A percentile compares a stretch with the other conserved stretches of the same genome.
phyloP scores from a whole-genome alignment of 2,329 filamentous ascomycete genomes.

The Alternaria longipes region DNA sequence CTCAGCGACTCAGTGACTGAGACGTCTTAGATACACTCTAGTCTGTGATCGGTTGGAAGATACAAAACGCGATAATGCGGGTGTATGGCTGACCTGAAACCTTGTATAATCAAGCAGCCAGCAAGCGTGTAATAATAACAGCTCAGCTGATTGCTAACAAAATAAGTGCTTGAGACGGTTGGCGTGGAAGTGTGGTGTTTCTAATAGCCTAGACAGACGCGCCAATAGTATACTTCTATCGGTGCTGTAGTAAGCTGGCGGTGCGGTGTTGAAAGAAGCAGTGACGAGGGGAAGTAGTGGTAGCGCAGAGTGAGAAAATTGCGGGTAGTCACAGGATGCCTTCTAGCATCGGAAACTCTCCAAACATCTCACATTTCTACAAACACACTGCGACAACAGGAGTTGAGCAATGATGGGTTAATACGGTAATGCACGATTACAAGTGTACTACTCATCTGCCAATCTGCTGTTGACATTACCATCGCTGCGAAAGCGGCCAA shows the following conservation, averaged over 20 bases:
- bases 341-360: background rate
- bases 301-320: background rate
- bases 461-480: background rate
- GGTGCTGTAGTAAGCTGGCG: too few species aligned
- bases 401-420: too few species aligned
- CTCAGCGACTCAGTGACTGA: background rate
- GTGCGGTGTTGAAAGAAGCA: background rate
- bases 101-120: background rate
- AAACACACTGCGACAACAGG: too few species aligned
- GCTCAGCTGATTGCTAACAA: background rate
- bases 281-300: background rate
- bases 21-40: background rate
- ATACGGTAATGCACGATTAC: background rate
- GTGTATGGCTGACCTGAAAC: background rate
- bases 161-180: background rate
- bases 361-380: background rate
- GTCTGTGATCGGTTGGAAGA: background rate
- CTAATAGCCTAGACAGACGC: background rate
- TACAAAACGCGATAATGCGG: rapidly evolving
- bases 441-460: background rate
- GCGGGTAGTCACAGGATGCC: background rate
- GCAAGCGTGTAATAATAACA: background rate
- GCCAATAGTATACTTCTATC: too few species aligned
- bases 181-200: background rate
- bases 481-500: background rate